phyloP scores from a whole-genome alignment of 345 rosid genomes.

The Excoecaria cochinchinensis region DNA sequence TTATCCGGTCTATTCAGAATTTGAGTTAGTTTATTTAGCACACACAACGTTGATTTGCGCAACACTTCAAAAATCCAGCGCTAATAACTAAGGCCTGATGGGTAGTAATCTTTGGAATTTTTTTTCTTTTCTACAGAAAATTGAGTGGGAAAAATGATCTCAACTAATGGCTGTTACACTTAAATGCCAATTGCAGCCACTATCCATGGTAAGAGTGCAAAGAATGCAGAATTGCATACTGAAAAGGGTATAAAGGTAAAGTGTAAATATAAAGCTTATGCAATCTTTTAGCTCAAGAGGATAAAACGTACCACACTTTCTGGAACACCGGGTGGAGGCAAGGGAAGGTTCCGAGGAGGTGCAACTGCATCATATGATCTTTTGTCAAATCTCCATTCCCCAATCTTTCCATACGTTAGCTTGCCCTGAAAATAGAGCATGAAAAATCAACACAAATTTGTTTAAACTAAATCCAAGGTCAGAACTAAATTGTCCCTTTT shows the following conservation, averaged over 20 bases:
- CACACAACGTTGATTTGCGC: not conserved
- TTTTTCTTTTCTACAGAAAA: no score
- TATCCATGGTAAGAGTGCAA: not conserved
- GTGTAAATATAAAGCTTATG: no score
- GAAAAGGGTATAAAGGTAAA: not conserved
- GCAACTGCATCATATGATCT: conserved; percentile 58
- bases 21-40: not conserved
- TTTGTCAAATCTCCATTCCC: conserved; percentile 98
- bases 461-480: conserved; percentile 9
- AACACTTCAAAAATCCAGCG: no score
- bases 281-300: not conserved
- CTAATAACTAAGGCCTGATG: not conserved
- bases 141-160: not conserved
- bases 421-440: conserved; percentile 53
- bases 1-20: not conserved
- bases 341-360: conserved; percentile 81
- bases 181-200: not conserved
- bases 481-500: conserved; percentile 7
- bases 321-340: conserved; percentile 94
- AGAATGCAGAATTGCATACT: not conserved
- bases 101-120: not conserved
- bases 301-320: conserved; percentile 82
- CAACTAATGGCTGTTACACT: not conserved
- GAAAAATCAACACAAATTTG: not conserved
- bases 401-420: conserved; percentile 82